Evolutionary conservation across 306 rosid genomes (phyloP), one percentile per base, ranked within the genome.

Genomic region (Prunus padus): DNA sequence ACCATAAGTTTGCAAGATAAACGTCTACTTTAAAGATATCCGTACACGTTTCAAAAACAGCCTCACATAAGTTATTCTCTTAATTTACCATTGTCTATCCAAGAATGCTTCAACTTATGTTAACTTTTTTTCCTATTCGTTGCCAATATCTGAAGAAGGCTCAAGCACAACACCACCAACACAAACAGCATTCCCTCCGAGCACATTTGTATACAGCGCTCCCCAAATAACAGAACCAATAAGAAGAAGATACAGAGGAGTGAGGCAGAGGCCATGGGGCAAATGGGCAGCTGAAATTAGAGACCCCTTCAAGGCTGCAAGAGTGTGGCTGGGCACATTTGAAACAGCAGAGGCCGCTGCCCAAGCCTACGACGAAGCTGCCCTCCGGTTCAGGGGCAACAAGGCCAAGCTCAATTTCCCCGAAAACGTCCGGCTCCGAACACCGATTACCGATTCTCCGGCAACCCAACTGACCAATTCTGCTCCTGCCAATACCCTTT

Each of bases 351-450:
- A 79, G 46, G 77, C 77, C 57, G 89, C 89, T 16, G 89, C 89
- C 7, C 62, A 75, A 45, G 86, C 86, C 33, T 85, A 85, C 45
- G 89, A 85, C 45, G 72, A 77, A 73, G 89, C 89, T 7, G 89
- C 89, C 5, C 84, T 85, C 49, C 80, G 86, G 4, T 85, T 85
- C 61, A 74, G 89, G 23, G 89, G 89, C 62, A 85, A 72, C 77
- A 85, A 85, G 65, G 89, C 89, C 55, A 85, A 85, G 14, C 86
- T 85, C 28, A 85, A 85, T 67, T 85, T 85, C 74, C 89, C 89
- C 2, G 88, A 85, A 71, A 85, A 85, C 69, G 88, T 85, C 54
- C 66, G 79, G 12, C 81, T 84, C 74, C 83, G 83, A 8, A 45
- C 73, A 45, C 63, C 75, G 2, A 51, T 66, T 3, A 33, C 31